These are phyloP conservation scores for Fusarium abutilonis DNA, from an alignment of 2,329 filamentous ascomycete species.

Conservation along the genomic window DNA sequence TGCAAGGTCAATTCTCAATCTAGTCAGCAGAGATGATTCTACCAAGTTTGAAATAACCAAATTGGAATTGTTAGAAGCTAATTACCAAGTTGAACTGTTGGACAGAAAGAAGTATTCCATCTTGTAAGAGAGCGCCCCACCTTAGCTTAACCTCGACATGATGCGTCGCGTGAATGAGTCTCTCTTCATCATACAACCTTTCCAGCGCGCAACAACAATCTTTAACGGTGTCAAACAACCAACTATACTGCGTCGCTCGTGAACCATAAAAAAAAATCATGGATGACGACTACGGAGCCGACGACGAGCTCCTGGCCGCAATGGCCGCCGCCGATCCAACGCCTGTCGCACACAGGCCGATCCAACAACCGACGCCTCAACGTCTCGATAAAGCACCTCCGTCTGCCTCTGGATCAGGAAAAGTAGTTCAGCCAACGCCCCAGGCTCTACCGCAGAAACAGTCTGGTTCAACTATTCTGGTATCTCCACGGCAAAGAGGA, in stretches of 20 bases:
- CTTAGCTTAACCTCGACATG: slow-evolving; percentile 10
- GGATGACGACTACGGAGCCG: slow-evolving; percentile 67
- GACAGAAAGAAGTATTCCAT: neutral
- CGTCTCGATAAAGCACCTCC: slow-evolving; percentile 63
- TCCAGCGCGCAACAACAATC: neutral
- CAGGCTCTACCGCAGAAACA: slow-evolving; percentile 77
- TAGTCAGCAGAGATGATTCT: no score
- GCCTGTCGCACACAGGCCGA: slow-evolving; percentile 39
- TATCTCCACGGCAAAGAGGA: slow-evolving; percentile 92
- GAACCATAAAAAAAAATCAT: slow-evolving; percentile 37
- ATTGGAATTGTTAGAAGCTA: neutral
- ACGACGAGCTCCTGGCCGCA: slow-evolving; percentile 65
- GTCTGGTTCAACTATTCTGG: slow-evolving; percentile 81
- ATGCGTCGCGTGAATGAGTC: slow-evolving; percentile 32
- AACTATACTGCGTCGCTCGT: neutral
- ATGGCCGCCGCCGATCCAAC: slow-evolving; percentile 61
- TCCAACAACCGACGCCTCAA: slow-evolving; percentile 61
- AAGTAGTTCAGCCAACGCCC: slow-evolving; percentile 86
- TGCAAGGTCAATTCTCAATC: no score
- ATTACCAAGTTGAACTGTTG: neutral
- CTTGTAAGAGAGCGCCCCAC: slow-evolving; percentile 26
- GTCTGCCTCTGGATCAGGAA: slow-evolving; percentile 54
- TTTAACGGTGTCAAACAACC: neutral
- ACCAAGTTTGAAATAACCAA: no score
- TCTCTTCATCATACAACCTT: slow-evolving; percentile 4